Base-by-base conservation (phyloP, 148 eudicot species). In the Rhododendron simsii region DNA sequence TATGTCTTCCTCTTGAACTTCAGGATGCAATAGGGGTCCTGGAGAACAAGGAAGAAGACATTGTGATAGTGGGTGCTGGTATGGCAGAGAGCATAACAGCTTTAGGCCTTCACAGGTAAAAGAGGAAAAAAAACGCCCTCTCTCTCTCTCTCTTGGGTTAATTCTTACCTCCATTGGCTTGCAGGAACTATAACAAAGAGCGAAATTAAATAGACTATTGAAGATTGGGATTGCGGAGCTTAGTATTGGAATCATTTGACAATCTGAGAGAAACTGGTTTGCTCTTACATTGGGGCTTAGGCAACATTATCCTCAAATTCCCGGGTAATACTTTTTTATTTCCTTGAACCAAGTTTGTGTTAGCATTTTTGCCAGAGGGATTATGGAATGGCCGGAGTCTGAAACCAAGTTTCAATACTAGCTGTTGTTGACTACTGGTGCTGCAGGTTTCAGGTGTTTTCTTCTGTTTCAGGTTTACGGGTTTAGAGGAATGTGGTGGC, bases 221-320 rank as follows among this genome's bases (percentile, higher is more conserved):
- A 5, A 41, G 44, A 11, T 26, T 71, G 15, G 37, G 18, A 2
- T n/a, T 93, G 1, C 69, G 57, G 53, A 87, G 92, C 82, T 84
- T 91, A 87, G 95, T 91, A 47, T 84, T 93, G 89, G 93, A 93
- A 63, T 93, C 93, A 83, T 88, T 90, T 5, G 91, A 89, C 2
- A 23, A 84, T 71, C 81, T 91, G 30, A 86, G 93, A 87, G 86
- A 80, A 5, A 79, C 93, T 0, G 95, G n/a, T 85, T 89, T 44
- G 92, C 92, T 20, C 83, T 93, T 15, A 81, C 85, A 3, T 85
- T 84, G 0, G 89, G 92, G 92, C 92, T 93, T 55, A 85, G 93
- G 13, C 86, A 44, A 41, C 71, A 78, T 1, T 88, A 89, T 53
- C 48, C 23, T 74, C 87, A 20, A 69, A 69, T 89, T 4, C 44